These are phyloP conservation scores for Trichoderma gamsii DNA, from an alignment of 495 filamentous ascomycete species.

Conservation along the genomic window DNA sequence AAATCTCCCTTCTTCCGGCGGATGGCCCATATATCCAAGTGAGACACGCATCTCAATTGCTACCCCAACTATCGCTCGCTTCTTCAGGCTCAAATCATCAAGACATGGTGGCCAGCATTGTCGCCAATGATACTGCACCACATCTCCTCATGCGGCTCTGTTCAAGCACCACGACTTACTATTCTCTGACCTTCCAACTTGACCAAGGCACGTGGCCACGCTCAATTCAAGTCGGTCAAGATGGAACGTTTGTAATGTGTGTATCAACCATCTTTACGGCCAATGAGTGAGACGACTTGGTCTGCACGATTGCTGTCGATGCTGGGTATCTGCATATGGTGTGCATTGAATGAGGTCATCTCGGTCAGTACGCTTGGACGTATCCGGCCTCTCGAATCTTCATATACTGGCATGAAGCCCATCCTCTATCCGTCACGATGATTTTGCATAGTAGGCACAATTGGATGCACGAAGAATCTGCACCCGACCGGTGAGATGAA, in stretches of 20 bases:
- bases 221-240: neutral
- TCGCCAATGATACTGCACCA: constrained; percentile 7
- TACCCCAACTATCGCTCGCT: neutral
- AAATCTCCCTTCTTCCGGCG: neutral
- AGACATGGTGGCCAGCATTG: neutral
- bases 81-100: neutral
- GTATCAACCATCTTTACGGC: neutral
- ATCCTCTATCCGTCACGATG: neutral
- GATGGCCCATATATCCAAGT: neutral
- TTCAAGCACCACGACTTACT: neutral
- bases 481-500: neutral
- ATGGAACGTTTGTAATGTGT: neutral
- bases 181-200: neutral
- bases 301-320: neutral
- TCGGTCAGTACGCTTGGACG: neutral
- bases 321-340: neutral
- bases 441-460: neutral
- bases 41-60: neutral
- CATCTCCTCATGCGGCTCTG: constrained; percentile 12
- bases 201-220: neutral
- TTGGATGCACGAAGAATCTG: neutral
- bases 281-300: neutral
- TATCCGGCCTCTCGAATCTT: neutral
- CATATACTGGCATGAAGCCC: neutral
- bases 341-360: constrained; percentile 7